Conservation (phyloP, 306 rosid genomes). For the Crataegus laevigata region DNA sequence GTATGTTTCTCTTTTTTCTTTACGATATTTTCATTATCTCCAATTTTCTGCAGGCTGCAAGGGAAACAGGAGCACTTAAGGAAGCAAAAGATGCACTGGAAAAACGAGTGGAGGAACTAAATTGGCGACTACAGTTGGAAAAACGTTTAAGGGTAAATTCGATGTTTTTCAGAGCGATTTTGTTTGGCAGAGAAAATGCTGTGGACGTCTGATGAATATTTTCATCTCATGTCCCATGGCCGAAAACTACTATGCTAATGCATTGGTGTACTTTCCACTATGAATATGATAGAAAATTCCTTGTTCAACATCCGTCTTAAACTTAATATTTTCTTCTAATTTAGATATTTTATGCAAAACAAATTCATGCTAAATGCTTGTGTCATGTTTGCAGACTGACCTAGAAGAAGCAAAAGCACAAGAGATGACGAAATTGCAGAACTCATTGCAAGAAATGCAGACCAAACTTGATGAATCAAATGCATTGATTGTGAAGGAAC, state of each 20-base stretch:
- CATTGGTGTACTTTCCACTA: background rate
- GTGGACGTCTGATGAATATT: constrained; percentile 11
- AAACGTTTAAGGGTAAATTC: constrained; percentile 71
- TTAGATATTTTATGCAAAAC: background rate
- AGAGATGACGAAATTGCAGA: constrained; percentile 71
- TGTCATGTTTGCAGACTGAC: constrained; percentile 59
- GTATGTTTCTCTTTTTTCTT: background rate
- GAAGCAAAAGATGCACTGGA: constrained; percentile 82
- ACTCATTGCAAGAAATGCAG: constrained; percentile 59
- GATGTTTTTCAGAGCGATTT: constrained; percentile 13
- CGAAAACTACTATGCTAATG: background rate
- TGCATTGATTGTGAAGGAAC: constrained; percentile 53
- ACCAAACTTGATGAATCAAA: constrained; percentile 57
- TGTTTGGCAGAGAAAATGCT: constrained; percentile 6
- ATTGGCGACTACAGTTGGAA: constrained; percentile 86
- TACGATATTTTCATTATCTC: constrained; percentile 15
- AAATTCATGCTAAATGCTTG: constrained; percentile 3
- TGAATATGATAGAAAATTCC: background rate
- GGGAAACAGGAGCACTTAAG: constrained; percentile 85
- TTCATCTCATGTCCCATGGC: background rate
- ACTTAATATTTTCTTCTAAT: background rate
- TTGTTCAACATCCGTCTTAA: background rate
- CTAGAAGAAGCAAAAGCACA: constrained; percentile 78
- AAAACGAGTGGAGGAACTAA: constrained; percentile 79
- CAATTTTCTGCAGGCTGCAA: constrained; percentile 56